Conservation (phyloP, 1,284 basidiomycete genomes). For the Ustilago esculenta region DNA sequence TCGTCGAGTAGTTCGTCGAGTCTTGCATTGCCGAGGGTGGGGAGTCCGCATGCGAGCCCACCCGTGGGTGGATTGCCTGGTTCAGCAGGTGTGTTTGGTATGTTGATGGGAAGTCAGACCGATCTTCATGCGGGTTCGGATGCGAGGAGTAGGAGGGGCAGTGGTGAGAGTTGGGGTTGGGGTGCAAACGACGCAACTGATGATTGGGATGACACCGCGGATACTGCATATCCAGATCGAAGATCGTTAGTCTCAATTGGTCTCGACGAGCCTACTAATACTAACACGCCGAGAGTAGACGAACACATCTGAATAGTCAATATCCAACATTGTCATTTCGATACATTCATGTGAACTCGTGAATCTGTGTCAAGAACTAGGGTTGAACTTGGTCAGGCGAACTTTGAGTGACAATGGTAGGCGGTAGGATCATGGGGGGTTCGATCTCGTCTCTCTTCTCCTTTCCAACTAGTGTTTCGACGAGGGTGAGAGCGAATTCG, state of each 20-base stretch:
- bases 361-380: neutral
- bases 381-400: slow-evolving; percentile 8
- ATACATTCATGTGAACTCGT: too few species aligned
- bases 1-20: neutral
- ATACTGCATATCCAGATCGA: too few species aligned
- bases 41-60: slow-evolving; percentile 9
- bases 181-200: neutral
- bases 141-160: neutral
- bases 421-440: slow-evolving; percentile 74
- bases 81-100: slow-evolving; percentile 21
- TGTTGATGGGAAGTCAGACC: slow-evolving; percentile 8
- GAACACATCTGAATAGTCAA: too few species aligned
- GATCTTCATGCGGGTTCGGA: neutral
- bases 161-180: slow-evolving; percentile 30
- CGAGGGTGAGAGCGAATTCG: slow-evolving; percentile 78
- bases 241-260: too few species aligned
- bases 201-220: slow-evolving; percentile 1
- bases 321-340: too few species aligned
- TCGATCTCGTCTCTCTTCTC: slow-evolving; percentile 76
- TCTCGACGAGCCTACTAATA: too few species aligned
- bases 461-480: slow-evolving; percentile 76
- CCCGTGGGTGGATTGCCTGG: slow-evolving; percentile 18
- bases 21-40: neutral
- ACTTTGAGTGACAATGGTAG: neutral
- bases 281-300: too few species aligned